These are phyloP conservation scores for Trypanosoma lewisi DNA, from an alignment of 208 protist genomes.

Conservation along the genomic window DNA sequence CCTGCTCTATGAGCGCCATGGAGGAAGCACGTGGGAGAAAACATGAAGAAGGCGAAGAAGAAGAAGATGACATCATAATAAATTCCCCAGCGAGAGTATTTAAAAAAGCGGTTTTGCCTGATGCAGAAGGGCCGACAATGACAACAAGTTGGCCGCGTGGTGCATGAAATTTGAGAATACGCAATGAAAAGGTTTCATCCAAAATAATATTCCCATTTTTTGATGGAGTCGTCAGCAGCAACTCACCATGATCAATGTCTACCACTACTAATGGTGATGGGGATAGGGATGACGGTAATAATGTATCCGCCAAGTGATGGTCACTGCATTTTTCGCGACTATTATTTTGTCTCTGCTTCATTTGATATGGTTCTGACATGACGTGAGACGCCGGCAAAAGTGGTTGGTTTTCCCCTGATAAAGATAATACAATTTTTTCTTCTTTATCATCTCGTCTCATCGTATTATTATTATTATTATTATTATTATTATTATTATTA, in stretches of 20 bases:
- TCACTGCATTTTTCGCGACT: no score
- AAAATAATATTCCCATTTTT: neutral
- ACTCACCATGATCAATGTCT: conserved; percentile 7
- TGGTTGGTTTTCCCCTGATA: neutral
- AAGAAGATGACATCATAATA: conserved; percentile 20
- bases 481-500: no score
- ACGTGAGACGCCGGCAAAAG: neutral
- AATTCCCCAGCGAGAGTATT: conserved; percentile 30
- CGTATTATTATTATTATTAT: no score
- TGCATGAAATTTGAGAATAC: conserved; percentile 21
- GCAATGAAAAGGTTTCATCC: conserved; percentile 4
- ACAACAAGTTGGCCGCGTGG: conserved; percentile 42
- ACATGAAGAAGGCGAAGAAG: no score
- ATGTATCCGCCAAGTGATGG: no score
- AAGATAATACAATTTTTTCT: neutral
- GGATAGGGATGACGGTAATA: no score
- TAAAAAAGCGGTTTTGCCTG: conserved; percentile 50
- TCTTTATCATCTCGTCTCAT: no score
- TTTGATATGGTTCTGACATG: neutral
- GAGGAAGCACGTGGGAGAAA: no score
- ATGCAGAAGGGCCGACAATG: conserved; percentile 43
- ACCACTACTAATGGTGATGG: no score
- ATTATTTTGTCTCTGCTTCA: neutral
- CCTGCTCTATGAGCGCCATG: conserved; percentile 52
- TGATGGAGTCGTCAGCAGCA: neutral